Evolutionary conservation across 148 eudicot genomes (phyloP).

Genomic region (Rhododendron mucronatum): DNA sequence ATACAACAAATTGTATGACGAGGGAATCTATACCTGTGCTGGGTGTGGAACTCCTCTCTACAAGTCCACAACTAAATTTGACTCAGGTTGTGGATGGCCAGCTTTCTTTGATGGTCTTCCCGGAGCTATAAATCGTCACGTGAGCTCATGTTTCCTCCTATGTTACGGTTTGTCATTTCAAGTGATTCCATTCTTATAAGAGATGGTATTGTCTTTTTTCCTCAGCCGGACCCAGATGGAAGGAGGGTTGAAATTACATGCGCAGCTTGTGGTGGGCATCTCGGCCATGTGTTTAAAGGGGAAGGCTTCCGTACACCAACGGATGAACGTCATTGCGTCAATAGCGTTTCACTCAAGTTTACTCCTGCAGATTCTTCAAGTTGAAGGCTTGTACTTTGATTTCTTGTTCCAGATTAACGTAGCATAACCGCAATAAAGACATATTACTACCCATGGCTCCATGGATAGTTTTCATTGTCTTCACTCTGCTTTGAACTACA

Average conservation of each 20-base stretch:
- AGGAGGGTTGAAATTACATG: constrained; percentile 86
- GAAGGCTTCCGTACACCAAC: constrained; percentile 85
- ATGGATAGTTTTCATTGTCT: neutral
- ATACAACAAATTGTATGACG: constrained; percentile 64
- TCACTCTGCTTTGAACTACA: neutral
- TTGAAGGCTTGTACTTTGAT: constrained; percentile 9
- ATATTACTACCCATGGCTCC: neutral
- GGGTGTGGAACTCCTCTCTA: constrained; percentile 94
- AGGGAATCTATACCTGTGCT: constrained; percentile 73
- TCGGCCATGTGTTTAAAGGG: constrained; percentile 96
- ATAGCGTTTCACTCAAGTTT: constrained; percentile 83
- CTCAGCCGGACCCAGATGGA: constrained; percentile 93
- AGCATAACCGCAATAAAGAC: neutral
- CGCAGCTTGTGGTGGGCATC: constrained; percentile 98
- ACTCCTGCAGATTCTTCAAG: constrained; percentile 33
- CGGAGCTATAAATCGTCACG: constrained; percentile 84
- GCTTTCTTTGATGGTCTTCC: constrained; percentile 98
- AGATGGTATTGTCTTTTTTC: neutral
- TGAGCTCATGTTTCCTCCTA: constrained; percentile 25
- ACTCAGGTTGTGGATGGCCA: constrained; percentile 99
- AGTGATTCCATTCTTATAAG: neutral
- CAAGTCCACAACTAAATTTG: constrained; percentile 83
- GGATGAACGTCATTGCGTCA: constrained; percentile 94
- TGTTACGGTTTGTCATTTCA: neutral
- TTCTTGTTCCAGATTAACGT: neutral